Evolutionary conservation across 2,329 filamentous ascomycete genomes (phyloP), one percentile per base, ranked within the genome.

Genomic region (Dactylellina parvicollis): DNA sequence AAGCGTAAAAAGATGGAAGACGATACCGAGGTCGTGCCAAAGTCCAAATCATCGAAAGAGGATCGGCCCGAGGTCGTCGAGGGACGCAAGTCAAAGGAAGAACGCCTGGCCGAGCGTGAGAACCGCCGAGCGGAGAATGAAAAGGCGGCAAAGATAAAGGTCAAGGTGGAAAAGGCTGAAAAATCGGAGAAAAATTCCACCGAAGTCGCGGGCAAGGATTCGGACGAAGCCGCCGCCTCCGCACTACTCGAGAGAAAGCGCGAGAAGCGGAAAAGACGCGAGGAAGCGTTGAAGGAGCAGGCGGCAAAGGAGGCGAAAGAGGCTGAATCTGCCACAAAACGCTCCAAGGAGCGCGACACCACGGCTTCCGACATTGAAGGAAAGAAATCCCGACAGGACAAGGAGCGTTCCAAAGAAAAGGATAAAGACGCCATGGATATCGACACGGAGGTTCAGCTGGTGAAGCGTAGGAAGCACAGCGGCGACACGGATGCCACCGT

Each of bases 1-100:
- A 75, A 73, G 22, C 75, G 75, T 16, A 73, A 64, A 50, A 76
- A 71, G 38, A 44, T 76, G 47, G 71, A 75, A 16, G 76, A 77
- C 12, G 75, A 76, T 18, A 67, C 50, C n/a, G 54, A 71, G 10
- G 36, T 22, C 9, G 30, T 22, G 3, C 40, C 38, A 16, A 67
- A 62, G 32, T 22, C 49, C 10, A 61, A 60, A 14, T 52, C 38
- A 5, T 67, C 61, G 30, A 54, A 60, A 32, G 54, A 60, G 22
- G 36, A 55, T 4, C 66, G 59, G 20, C 34, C 47, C 7, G 66
- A 62, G 18, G n/a, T 28, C 10, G 14, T 34, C 18, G 54, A 61
- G 4, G 34, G 28, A 28, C 55, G 54, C 3, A 72, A 72, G 42
- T 61, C 52, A 40, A 64, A 54, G 60, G 70, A 72, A 52, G 71